Evolutionary conservation across 2,329 filamentous ascomycete genomes (phyloP), one percentile per base, ranked within the genome.

Genomic region (Fonsecaea pedrosoi): DNA sequence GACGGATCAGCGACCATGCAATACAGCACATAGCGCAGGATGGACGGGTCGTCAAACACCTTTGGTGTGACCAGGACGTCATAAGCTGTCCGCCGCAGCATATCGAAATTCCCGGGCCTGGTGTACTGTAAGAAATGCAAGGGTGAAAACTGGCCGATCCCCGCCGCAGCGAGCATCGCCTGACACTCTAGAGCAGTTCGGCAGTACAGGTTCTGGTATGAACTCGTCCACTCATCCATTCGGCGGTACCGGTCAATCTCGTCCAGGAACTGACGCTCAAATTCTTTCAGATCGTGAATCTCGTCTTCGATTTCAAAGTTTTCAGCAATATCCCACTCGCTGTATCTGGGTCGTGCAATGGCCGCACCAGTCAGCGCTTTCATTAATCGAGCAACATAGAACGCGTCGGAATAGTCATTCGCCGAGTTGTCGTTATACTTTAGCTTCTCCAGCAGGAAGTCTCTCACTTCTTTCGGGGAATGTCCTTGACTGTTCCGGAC

Each of bases 371-470:
- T 83, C 4, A 90, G 77, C 45, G 86, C 86, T 42, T 78, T 81
- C 82, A 99, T 90, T 30, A 99, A 83, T 25, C 86, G 90, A 7
- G 92, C 89, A 62, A 99, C 87, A 75, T 97, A 99, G 74, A 92
- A 89, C 69, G 94, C 90, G 74, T 99, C 96, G 4, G 94, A 97
- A 75, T 88, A 96, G 58, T 89, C 80, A 73, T 99, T 99, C 67
- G 91, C 90, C 2, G 91, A 89, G 75, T 99, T 99, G 79, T 99
- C 94, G 75, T 99, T 99, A 81, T 93, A 94, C 57, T 91, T 90
- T 38, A 99, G 83, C 75, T 96, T 91, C 72, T 97, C 93, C 25
- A 96, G 86, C 56, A 99, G 86, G 77, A 97, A 96, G 45, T 87
- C 86, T 65, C 94, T 91, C 4, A 92, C 92, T 60, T 89, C 84